Evolutionary conservation across 2,329 filamentous ascomycete species (phyloP).

Genomic region (Fusarium solani-melongenae): DNA sequence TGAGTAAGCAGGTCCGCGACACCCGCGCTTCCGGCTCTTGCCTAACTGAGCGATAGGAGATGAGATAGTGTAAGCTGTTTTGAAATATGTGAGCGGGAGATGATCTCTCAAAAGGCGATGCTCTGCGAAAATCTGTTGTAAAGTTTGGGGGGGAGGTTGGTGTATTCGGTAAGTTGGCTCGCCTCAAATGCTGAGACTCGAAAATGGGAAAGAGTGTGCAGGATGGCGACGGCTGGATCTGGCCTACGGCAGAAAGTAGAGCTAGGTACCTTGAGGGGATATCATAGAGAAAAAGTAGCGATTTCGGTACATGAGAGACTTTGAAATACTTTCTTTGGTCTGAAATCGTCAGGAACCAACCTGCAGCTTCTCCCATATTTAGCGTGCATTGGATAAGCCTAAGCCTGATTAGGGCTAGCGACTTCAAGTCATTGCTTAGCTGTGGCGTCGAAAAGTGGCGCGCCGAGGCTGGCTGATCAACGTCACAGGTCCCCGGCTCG

Average conservation of each 20-base stretch:
- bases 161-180: conserved; percentile 32
- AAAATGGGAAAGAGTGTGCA: conserved; percentile 32
- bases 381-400: conserved; percentile 1
- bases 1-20: conserved; percentile 16
- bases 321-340: neutral
- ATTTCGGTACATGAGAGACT: neutral
- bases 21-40: neutral
- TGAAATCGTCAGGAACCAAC: conserved; percentile 18
- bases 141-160: conserved; percentile 13
- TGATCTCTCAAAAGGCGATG: neutral
- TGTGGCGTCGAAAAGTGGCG: conserved; percentile 28
- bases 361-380: conserved; percentile 14
- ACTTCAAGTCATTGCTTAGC: neutral
- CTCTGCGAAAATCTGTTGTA: neutral
- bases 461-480: conserved; percentile 9
- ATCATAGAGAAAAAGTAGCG: neutral
- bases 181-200: conserved; percentile 23
- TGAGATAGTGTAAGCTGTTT: neutral
- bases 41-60: neutral
- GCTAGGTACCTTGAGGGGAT: neutral
- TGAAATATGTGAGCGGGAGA: neutral
- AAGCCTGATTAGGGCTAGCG: conserved; percentile 18
- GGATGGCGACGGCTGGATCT: conserved; percentile 19
- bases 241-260: conserved; percentile 9
- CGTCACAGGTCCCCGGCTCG: conserved; percentile 23